Evolutionary conservation across 1,284 basidiomycete genomes (phyloP).

Genomic region (Mycena sp.): DNA sequence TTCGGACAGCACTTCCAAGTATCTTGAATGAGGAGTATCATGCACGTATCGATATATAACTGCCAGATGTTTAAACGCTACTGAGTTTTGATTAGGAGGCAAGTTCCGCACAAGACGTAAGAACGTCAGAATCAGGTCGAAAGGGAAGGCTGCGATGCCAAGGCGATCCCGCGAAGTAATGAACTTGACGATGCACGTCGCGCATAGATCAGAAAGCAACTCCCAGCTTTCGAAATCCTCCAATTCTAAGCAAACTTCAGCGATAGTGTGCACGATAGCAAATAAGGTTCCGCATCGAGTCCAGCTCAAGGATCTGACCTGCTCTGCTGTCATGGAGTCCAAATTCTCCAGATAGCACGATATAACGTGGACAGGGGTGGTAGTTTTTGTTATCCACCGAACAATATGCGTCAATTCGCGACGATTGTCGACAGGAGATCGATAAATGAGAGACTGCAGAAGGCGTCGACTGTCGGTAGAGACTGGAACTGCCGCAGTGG

Average conservation of each 20-base stretch:
- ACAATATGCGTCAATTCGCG: constrained; percentile 3
- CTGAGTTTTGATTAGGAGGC: neutral
- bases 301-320: constrained; percentile 4
- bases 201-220: constrained; percentile 1
- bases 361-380: neutral
- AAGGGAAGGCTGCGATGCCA: neutral
- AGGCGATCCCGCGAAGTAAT: constrained; percentile 1
- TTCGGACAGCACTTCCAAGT: constrained; percentile 2
- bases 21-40: constrained; percentile 8
- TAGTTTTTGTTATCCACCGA: constrained; percentile 7
- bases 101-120: neutral
- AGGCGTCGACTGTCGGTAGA: neutral
- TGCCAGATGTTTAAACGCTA: neutral
- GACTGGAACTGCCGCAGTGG: neutral
- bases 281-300: constrained; percentile 6
- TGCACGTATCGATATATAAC: constrained; percentile 6
- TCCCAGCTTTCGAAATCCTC: constrained; percentile 10
- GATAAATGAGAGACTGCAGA: constrained; percentile 3
- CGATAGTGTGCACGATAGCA: constrained; percentile 3
- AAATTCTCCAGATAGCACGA: neutral
- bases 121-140: constrained; percentile 7
- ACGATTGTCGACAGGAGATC: neutral
- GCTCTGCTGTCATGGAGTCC: neutral
- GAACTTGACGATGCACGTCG: constrained; percentile 12
- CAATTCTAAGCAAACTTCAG: neutral